Evolutionary conservation across 1,284 basidiomycete species (phyloP).

Genomic region (Heimioporus retisporus): DNA sequence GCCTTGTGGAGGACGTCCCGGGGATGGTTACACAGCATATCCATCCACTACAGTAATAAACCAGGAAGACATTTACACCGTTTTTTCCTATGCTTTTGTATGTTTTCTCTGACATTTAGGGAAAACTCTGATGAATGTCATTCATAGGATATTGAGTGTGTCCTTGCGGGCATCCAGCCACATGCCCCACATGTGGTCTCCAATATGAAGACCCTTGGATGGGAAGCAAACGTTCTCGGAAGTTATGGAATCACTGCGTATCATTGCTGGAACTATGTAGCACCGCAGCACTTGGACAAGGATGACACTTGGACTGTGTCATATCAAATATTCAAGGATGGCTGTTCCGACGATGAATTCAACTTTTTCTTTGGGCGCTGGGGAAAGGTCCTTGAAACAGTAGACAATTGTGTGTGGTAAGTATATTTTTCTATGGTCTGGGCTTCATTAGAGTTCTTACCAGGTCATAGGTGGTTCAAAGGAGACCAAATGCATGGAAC

Average conservation of each 20-base stretch:
- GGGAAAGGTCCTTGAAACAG: slow-evolving; percentile 9
- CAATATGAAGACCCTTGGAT: background rate
- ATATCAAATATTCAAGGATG: slow-evolving; percentile 16
- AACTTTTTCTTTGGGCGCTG: slow-evolving; percentile 19
- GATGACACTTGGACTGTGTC: slow-evolving; percentile 12
- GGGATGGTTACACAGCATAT: slow-evolving; percentile 16
- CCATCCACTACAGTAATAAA: background rate
- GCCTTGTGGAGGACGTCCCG: slow-evolving; percentile 3
- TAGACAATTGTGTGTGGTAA: slow-evolving; percentile 16
- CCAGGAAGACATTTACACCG: background rate
- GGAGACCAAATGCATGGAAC: slow-evolving; percentile 20
- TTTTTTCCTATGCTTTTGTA: slow-evolving; percentile 5
- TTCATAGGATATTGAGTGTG: slow-evolving; percentile 13
- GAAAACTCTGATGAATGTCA: background rate
- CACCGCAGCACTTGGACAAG: slow-evolving; percentile 13
- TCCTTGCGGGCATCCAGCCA: slow-evolving; percentile 9
- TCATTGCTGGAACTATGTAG: slow-evolving; percentile 25
- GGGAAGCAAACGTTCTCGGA: background rate
- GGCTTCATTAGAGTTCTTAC: background rate
- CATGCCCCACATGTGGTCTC: background rate
- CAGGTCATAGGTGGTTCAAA: slow-evolving; percentile 20
- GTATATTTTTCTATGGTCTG: background rate
- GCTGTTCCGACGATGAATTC: slow-evolving; percentile 5
- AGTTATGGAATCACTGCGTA: slow-evolving; percentile 13
- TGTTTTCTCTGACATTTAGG: background rate